phyloP scores from a whole-genome alignment of 495 filamentous ascomycete species.

The Trichoderma virens region DNA sequence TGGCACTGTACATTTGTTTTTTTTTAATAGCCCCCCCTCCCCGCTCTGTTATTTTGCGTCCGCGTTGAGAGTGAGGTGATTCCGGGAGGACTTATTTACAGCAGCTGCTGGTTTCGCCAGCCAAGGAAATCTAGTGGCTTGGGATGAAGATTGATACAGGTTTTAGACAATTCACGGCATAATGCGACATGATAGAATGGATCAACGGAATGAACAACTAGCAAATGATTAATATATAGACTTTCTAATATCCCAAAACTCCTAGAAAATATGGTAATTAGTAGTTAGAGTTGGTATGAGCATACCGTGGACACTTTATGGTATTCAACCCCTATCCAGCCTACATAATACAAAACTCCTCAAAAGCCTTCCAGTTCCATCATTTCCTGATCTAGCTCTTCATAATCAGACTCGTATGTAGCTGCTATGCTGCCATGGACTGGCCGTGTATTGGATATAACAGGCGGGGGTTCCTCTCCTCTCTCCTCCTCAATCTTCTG shows the following conservation, averaged over 20 bases:
- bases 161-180: neutral
- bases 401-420: constrained; percentile 53
- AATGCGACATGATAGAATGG: neutral
- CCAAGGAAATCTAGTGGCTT: neutral
- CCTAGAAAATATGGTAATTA: neutral
- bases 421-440: constrained; percentile 19
- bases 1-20: neutral
- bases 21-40: neutral
- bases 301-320: neutral
- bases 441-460: constrained; percentile 15
- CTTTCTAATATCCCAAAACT: neutral
- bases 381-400: constrained; percentile 55
- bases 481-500: constrained; percentile 61
- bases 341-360: neutral
- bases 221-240: neutral
- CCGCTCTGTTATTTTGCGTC: neutral
- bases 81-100: neutral
- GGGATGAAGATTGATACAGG: neutral
- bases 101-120: neutral
- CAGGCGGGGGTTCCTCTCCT: constrained; percentile 33
- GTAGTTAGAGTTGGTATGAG: neutral
- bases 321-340: neutral
- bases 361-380: constrained; percentile 45
- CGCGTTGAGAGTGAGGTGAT: neutral
- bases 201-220: neutral